phyloP scores from a whole-genome alignment of 805 yeast species.

The Wickerhamomyces bovis region DNA sequence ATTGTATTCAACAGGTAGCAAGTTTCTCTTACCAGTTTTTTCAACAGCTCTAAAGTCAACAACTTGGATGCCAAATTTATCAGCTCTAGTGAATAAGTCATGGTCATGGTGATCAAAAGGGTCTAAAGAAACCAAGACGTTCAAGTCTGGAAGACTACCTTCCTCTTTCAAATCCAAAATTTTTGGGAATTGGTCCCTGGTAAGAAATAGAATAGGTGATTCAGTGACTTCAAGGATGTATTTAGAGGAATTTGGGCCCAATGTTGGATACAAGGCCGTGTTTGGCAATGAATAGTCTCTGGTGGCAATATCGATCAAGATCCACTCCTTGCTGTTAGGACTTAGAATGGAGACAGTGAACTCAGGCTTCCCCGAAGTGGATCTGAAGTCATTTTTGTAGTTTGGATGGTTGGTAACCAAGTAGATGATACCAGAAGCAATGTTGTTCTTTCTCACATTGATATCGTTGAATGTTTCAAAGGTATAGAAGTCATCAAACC shows the following conservation, averaged over 20 bases:
- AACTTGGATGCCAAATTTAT: conserved; percentile 31
- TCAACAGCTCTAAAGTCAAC: conserved; percentile 37
- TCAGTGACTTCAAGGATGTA: conserved; percentile 47
- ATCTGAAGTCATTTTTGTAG: conserved; percentile 1
- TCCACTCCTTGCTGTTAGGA: conserved; percentile 51
- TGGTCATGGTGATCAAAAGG: conserved; percentile 32
- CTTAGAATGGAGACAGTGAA: conserved; percentile 43
- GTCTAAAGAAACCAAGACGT: conserved; percentile 52
- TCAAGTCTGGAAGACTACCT: conserved; percentile 30
- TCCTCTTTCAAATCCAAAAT: conserved; percentile 26
- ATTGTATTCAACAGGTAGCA: conserved; percentile 28
- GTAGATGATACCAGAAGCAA: conserved; percentile 37
- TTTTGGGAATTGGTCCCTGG: conserved; percentile 38
- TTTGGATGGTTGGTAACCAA: conserved; percentile 12
- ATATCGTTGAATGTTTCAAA: conserved; percentile 27
- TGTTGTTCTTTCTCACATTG: conserved; percentile 25
- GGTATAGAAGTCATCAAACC: conserved; percentile 20
- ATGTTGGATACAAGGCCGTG: conserved; percentile 39
- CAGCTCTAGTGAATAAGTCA: conserved; percentile 25
- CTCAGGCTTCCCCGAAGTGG: conserved; percentile 15
- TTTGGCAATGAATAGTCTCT: conserved; percentile 39
- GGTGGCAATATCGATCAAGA: conserved; percentile 51
- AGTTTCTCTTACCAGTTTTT: conserved; percentile 37
- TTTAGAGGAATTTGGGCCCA: conserved; percentile 44
- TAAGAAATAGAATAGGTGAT: conserved; percentile 43